Percentiles rank a stretch among this genome's conserved stretches.
Conservation (phyloP, 768 basidiomycete species). For the Trametes meyenii region DNA sequence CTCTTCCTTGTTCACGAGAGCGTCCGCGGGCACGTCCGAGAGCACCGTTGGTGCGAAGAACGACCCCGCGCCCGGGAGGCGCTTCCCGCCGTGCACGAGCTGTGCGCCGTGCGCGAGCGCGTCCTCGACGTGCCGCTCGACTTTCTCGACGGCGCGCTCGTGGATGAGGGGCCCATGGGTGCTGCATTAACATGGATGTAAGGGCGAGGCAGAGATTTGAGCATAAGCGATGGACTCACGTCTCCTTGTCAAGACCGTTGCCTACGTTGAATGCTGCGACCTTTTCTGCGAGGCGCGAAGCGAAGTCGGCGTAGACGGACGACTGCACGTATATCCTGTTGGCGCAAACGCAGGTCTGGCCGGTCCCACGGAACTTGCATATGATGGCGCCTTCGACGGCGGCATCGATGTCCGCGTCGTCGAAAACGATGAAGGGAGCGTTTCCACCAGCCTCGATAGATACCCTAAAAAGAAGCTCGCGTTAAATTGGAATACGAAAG, state of each 20-base stretch:
- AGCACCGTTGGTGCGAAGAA: slow-evolving; percentile 92
- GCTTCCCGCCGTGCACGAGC: slow-evolving; percentile 87
- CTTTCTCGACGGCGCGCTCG: slow-evolving; percentile 81
- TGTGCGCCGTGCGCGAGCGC: slow-evolving; percentile 85
- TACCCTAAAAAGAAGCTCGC: slow-evolving; percentile 37
- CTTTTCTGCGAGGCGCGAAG: slow-evolving; percentile 79
- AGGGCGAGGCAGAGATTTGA: neutral
- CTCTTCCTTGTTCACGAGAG: slow-evolving; percentile 77
- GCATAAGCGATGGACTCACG: slow-evolving; percentile 48
- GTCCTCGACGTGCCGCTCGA: slow-evolving; percentile 83
- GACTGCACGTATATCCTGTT: slow-evolving; percentile 95
- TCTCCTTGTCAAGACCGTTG: slow-evolving; percentile 76
- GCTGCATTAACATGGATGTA: slow-evolving; percentile 38
- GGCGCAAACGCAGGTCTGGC: slow-evolving; percentile 87
- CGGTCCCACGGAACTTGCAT: slow-evolving; percentile 80
- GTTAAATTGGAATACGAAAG: neutral
- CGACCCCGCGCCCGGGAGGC: slow-evolving; percentile 53
- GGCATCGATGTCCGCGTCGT: slow-evolving; percentile 90
- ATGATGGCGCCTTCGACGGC: slow-evolving; percentile 86
- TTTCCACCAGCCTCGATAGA: slow-evolving; percentile 94
- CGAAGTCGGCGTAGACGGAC: slow-evolving; percentile 89
- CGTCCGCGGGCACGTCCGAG: slow-evolving; percentile 72
- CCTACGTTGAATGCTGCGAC: slow-evolving; percentile 88
- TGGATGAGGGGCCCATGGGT: slow-evolving; percentile 98
- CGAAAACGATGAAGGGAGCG: slow-evolving; percentile 95